Percentiles rank a stretch among this genome's conserved stretches.
Evolutionary conservation across 768 basidiomycete genomes (phyloP).

Genomic region (Exsudoporus frostii): DNA sequence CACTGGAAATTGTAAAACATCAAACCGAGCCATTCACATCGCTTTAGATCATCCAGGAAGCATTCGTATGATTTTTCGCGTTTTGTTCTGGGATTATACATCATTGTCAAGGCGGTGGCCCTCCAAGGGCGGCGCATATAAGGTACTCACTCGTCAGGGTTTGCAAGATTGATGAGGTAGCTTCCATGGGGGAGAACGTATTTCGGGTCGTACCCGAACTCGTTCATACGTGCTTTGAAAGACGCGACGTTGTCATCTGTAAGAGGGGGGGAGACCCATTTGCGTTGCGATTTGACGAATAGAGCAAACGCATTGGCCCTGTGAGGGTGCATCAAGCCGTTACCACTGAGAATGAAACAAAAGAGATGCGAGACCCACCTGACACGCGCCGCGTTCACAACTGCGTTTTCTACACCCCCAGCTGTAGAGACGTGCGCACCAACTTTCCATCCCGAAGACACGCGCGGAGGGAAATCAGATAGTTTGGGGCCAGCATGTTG

Average conservation of each 20-base stretch:
- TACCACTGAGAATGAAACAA: neutral
- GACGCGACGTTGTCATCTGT: slow-evolving; percentile 45
- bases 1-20: slow-evolving; percentile 84
- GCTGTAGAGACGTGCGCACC: slow-evolving; percentile 84
- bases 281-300: slow-evolving; percentile 81
- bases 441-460: slow-evolving; percentile 55
- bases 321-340: neutral
- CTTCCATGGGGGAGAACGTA: slow-evolving; percentile 80
- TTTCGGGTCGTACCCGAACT: slow-evolving; percentile 57
- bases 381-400: slow-evolving; percentile 66
- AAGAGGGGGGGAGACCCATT: slow-evolving; percentile 69
- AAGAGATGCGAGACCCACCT: slow-evolving; percentile 41
- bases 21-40: slow-evolving; percentile 76
- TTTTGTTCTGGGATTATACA: slow-evolving; percentile 44
- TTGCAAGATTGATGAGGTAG: slow-evolving; percentile 83
- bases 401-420: slow-evolving; percentile 74
- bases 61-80: slow-evolving; percentile 72
- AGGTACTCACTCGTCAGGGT: slow-evolving; percentile 63
- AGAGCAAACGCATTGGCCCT: slow-evolving; percentile 84
- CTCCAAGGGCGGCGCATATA: neutral
- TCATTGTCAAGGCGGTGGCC: neutral
- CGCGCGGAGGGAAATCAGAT: slow-evolving; percentile 31
- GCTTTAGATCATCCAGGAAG: slow-evolving; percentile 76
- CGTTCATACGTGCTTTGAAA: slow-evolving; percentile 61
- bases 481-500: slow-evolving; percentile 10